These are phyloP conservation scores for Coffea canephora DNA, from an alignment of 257 asterid species.

Conservation along the genomic window DNA sequence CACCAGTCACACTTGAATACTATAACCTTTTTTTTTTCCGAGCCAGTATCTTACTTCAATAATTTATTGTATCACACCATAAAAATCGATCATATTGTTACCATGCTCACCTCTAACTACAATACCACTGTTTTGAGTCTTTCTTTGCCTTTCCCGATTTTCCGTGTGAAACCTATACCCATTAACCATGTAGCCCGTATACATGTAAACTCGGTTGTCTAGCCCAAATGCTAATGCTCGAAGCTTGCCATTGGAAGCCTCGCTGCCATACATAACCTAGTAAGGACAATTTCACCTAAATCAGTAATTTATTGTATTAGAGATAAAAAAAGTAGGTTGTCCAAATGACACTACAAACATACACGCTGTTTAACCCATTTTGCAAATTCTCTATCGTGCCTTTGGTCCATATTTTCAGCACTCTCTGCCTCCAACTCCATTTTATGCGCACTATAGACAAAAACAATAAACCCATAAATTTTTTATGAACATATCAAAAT, in stretches of 20 bases:
- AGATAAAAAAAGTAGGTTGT: too few species aligned
- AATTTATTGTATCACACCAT: not conserved
- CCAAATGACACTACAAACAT: not conserved
- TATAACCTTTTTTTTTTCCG: too few species aligned
- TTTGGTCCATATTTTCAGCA: not conserved
- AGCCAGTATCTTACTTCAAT: too few species aligned
- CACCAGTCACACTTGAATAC: too few species aligned
- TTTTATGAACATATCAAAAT: not conserved
- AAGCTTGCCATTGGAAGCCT: not conserved
- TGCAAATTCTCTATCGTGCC: not conserved
- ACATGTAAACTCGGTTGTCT: not conserved
- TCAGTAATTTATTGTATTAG: too few species aligned
- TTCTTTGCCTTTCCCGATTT: not conserved
- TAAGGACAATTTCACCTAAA: too few species aligned
- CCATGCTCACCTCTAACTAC: not conserved
- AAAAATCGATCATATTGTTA: not conserved
- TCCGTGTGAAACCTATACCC: not conserved
- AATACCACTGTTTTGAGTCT: not conserved
- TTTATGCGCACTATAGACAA: not conserved
- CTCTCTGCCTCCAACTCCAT: not conserved
- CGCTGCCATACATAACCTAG: not conserved
- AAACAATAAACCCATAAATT: too few species aligned
- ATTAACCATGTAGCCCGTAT: not conserved
- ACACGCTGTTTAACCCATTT: not conserved
- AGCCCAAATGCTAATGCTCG: not conserved